Base-by-base conservation (phyloP, 176 grass and related monocot species). In the Carex cristatella region DNA sequence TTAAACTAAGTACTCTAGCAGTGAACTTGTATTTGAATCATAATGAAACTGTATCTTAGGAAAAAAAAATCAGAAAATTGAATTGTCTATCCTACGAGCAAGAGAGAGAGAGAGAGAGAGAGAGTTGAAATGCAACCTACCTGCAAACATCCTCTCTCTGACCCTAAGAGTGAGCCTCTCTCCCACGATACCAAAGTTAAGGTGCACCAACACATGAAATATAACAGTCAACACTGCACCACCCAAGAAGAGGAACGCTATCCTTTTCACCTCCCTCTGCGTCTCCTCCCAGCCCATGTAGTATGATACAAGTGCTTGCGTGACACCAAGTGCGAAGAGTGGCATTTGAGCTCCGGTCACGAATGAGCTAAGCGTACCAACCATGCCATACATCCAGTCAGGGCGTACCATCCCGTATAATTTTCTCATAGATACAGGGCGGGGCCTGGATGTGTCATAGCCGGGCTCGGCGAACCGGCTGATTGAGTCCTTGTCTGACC, bases 241-340 rank as follows among this genome's bases (percentile, higher is more conserved):
- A 19, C 91, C 51, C 71, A 84, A 89, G 83, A 98, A 98, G 84
- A 98, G 87, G 53, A 94, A 15, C 8, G 88, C 88, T 62, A 98
- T 95, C 88, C 92, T 98, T 67, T 86, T 91, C 51, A 98, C 89
- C 79, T 98, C 96, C 48, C 18, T 86, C 85, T 94, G 86, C 1
- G 93, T 98, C 44, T 90, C 91, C 77, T 98, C 96, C 96, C 96
- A 98, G 0, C 90, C 93, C 96, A 98, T 95, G 89, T 98, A 98
- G 88, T 94, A 98, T 46, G 96, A 92, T 69, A 98, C 96, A 27
- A 98, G 91, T 16, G 96, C 91, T 81, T 95, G 90, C 28, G 96
- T 95, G 2, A 95, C 90, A 63, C 93, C 96, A 0, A 98, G 93
- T 33, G 93, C 96, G 79, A 98, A 98, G 4, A 95, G 89, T 10